A percentile compares a stretch with the other conserved stretches of the same genome.
Conservation (phyloP, 2,329 filamentous ascomycete species). For the Aureobasidium zeae region DNA sequence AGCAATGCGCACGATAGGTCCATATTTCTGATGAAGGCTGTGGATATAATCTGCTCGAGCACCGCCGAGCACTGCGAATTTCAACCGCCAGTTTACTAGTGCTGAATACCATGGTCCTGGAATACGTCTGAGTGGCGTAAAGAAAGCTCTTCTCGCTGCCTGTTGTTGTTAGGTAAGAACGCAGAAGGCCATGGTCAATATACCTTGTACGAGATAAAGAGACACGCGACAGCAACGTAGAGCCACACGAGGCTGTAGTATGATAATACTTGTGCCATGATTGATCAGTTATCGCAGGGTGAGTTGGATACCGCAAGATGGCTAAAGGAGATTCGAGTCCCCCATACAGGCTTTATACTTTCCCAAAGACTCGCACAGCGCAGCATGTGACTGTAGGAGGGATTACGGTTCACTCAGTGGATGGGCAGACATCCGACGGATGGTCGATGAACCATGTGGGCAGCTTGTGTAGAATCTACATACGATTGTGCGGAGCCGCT, state of each 20-base stretch:
- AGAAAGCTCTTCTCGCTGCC: slow-evolving; percentile 7
- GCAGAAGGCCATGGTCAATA: neutral
- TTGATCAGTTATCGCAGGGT: neutral
- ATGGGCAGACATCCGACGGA: no score
- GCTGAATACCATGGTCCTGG: slow-evolving; percentile 25
- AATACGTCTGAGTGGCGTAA: slow-evolving; percentile 22
- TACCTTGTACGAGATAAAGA: slow-evolving; percentile 8
- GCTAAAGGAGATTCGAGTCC: no score
- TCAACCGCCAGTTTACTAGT: slow-evolving; percentile 26
- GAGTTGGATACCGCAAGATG: no score
- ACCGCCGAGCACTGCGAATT: slow-evolving; percentile 30
- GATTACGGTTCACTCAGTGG: no score
- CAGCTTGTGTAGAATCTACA: no score
- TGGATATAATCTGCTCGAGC: slow-evolving; percentile 34
- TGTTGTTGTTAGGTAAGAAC: neutral
- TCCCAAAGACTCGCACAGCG: no score
- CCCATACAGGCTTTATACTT: no score
- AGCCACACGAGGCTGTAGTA: neutral
- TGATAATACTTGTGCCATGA: slow-evolving; percentile 2
- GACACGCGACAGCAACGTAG: neutral
- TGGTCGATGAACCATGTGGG: no score
- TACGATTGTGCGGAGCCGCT: no score
- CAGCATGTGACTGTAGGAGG: no score
- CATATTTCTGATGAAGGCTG: slow-evolving; percentile 28
- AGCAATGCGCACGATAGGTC: slow-evolving; percentile 24